Evolutionary conservation across 805 yeast genomes (phyloP).

Genomic region (Candida golubevii): DNA sequence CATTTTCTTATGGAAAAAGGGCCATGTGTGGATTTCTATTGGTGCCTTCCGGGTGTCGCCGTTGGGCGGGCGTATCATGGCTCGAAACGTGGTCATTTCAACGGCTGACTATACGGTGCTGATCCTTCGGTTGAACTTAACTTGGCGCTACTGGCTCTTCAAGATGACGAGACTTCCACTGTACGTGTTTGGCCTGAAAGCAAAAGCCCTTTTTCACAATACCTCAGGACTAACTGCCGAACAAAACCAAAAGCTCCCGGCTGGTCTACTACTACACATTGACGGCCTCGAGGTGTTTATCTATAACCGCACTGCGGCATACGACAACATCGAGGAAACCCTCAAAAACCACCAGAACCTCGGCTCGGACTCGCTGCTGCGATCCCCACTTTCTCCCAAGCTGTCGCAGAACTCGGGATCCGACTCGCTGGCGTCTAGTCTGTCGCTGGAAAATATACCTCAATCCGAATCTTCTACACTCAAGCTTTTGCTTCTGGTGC

Average conservation of each 20-base stretch:
- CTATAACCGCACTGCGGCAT: conserved; percentile 77
- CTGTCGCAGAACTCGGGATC: background rate
- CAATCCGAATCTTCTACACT: conserved; percentile 1
- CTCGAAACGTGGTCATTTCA: conserved; percentile 68
- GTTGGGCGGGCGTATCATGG: conserved; percentile 76
- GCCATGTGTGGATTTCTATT: conserved; percentile 54
- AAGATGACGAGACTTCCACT: conserved; percentile 39
- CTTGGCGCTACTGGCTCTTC: conserved; percentile 89
- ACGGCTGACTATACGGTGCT: conserved; percentile 72
- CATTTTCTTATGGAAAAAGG: conserved; percentile 59
- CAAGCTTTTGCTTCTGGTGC: conserved; percentile 24
- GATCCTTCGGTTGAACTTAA: conserved; percentile 64
- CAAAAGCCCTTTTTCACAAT: conserved; percentile 9
- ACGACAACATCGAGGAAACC: conserved; percentile 54
- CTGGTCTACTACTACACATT: conserved; percentile 52
- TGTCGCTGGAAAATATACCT: background rate
- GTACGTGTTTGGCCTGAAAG: conserved; percentile 19
- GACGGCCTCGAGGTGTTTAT: conserved; percentile 82
- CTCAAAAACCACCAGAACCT: conserved; percentile 17
- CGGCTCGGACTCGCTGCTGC: background rate
- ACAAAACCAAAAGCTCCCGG: conserved; percentile 47
- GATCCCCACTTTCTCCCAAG: background rate
- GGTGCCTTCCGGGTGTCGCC: conserved; percentile 75
- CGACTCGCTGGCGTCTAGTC: background rate
- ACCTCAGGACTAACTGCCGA: conserved; percentile 16